These are phyloP conservation scores for Auricularia auricula-judae DNA, from an alignment of 768 basidiomycete genomes.

Conservation along the genomic window DNA sequence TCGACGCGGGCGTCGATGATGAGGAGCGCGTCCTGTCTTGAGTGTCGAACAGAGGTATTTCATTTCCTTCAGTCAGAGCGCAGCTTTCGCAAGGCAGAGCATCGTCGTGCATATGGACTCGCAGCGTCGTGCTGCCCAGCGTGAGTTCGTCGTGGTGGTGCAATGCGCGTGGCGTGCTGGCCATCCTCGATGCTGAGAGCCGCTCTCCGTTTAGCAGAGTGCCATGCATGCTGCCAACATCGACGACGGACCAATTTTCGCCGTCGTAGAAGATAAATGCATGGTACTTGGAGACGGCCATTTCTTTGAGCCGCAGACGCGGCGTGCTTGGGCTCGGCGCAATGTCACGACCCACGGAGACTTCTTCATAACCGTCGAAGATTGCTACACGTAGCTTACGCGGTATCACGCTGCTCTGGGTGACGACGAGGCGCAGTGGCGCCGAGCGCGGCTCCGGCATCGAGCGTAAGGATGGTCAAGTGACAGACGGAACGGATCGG, in stretches of 20 bases:
- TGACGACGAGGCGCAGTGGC: conserved; percentile 28
- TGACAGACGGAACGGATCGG: too few species aligned
- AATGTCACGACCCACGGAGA: conserved; percentile 66
- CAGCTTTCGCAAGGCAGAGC: conserved; percentile 54
- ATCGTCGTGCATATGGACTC: conserved; percentile 57
- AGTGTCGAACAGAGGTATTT: conserved; percentile 48
- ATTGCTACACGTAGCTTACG: conserved; percentile 42
- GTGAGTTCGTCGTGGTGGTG: conserved; percentile 54
- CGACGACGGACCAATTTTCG: conserved; percentile 61
- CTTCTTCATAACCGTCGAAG: conserved; percentile 45
- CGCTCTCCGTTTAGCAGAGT: conserved; percentile 32
- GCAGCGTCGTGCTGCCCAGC: conserved; percentile 61
- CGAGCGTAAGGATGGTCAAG: too few species aligned
- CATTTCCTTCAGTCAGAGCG: conserved; percentile 35
- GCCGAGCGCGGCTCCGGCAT: not conserved
- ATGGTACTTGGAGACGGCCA: conserved; percentile 75
- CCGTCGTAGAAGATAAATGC: conserved; percentile 66
- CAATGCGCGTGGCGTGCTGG: conserved; percentile 57
- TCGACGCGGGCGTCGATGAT: not conserved
- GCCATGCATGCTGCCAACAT: conserved; percentile 81
- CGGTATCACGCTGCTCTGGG: conserved; percentile 35
- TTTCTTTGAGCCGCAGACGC: conserved; percentile 67
- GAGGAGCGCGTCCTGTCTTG: not conserved
- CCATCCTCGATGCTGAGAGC: conserved; percentile 51
- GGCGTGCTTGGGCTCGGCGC: conserved; percentile 34